Evolutionary conservation across 306 rosid genomes (phyloP).

Genomic region (Albizia julibrissin): DNA sequence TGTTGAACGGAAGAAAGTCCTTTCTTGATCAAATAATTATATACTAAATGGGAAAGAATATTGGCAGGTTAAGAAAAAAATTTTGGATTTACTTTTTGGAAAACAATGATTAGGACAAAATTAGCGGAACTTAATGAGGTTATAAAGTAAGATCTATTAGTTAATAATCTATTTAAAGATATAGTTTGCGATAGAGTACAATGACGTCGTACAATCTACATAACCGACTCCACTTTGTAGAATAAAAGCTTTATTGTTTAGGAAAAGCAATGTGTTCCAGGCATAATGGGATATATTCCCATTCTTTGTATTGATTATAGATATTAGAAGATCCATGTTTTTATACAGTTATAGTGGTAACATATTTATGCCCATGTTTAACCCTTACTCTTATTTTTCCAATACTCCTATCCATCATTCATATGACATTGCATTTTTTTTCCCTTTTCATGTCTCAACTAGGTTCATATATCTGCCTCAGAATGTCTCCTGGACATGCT

Average conservation of each 20-base stretch:
- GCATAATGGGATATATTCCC: neutral
- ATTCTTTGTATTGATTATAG: neutral
- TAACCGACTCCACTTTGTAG: no score
- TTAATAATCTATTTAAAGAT: no score
- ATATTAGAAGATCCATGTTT: neutral
- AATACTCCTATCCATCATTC: neutral
- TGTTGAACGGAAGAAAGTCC: neutral
- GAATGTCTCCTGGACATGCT: conserved; percentile 75
- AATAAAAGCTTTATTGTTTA: no score
- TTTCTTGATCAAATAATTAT: neutral
- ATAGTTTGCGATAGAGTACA: no score
- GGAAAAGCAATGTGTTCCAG: neutral
- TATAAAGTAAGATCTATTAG: no score
- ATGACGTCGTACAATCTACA: no score
- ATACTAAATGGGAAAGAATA: neutral
- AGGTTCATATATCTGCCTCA: conserved; percentile 89
- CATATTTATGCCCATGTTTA: neutral
- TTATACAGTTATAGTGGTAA: neutral
- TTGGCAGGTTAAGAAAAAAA: neutral
- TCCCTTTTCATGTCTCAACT: conserved; percentile 22
- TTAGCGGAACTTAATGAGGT: neutral
- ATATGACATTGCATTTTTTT: conserved; percentile 4
- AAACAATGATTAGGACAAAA: neutral
- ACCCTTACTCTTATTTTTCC: neutral
- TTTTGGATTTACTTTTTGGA: neutral